Evolutionary conservation across 1,139 yeast genomes (phyloP).

Genomic region (Geotrichum candidum): DNA sequence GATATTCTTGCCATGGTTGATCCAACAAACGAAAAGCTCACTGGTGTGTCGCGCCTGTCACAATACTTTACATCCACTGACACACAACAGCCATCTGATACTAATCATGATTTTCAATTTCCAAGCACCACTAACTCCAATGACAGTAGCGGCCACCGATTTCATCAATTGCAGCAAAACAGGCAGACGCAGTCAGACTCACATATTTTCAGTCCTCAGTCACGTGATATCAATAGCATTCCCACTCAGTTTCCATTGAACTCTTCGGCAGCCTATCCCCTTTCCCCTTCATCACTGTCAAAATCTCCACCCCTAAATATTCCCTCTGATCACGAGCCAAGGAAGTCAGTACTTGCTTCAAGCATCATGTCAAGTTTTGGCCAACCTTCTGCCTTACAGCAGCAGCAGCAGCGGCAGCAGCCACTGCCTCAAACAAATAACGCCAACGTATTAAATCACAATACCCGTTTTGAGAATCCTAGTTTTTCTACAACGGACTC

Average conservation of each 20-base stretch:
- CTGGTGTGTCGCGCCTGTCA: constrained; percentile 15
- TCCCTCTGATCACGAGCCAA: constrained; percentile 9
- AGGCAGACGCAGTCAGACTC: background rate
- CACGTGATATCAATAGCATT: background rate
- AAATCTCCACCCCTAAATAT: background rate
- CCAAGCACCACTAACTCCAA: background rate
- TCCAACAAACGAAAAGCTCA: constrained; percentile 17
- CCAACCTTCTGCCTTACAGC: background rate
- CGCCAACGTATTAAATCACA: background rate
- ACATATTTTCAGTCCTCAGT: too few relatives aligned
- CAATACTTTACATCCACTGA: constrained; percentile 7
- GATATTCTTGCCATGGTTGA: constrained; percentile 18
- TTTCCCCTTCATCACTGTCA: background rate
- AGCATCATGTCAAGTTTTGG: constrained; percentile 18
- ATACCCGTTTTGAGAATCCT: background rate
- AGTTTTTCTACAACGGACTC: background rate
- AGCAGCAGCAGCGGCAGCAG: constrained; percentile 1
- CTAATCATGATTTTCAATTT: background rate
- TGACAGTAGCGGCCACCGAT: background rate
- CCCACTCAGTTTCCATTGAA: background rate
- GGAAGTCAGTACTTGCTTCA: constrained; percentile 16
- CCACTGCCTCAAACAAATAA: background rate
- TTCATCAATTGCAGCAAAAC: background rate
- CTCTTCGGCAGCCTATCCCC: background rate
- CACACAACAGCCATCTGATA: background rate